Percentiles rank a stretch among this genome's conserved stretches.
Evolutionary conservation across 2,329 filamentous ascomycete species (phyloP).

Genomic region (Juglanconis juglandina): DNA sequence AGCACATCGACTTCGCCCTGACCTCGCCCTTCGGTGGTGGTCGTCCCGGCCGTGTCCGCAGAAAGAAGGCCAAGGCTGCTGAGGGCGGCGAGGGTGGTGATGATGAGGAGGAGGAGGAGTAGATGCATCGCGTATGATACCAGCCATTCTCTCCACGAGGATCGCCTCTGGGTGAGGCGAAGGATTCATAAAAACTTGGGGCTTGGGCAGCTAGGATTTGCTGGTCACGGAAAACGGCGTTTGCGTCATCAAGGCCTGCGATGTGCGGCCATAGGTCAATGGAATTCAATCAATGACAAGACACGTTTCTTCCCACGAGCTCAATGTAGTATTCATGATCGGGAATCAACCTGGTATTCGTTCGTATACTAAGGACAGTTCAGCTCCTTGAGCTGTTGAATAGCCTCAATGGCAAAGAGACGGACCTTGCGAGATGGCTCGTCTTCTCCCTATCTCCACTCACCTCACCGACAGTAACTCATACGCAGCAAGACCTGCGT

Average conservation of each 20-base stretch:
- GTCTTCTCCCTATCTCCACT: not conserved
- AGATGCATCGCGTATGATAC: constrained; percentile 35
- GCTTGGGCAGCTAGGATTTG: constrained; percentile 18
- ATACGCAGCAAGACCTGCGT: not conserved
- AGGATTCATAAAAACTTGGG: constrained; percentile 17
- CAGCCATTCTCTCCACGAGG: not conserved
- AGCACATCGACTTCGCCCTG: constrained; percentile 99
- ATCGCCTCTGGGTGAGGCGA: not conserved
- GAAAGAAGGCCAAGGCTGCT: constrained; percentile 99
- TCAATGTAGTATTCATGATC: not conserved
- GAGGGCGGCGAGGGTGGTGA: constrained; percentile 78
- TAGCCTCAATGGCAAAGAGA: not conserved
- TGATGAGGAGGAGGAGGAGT: constrained; percentile 82
- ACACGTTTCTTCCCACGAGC: constrained; percentile 17
- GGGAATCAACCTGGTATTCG: not conserved
- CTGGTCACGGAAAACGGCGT: constrained; percentile 19
- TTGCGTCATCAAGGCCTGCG: constrained; percentile 17
- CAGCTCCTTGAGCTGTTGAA: not conserved
- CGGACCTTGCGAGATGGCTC: not conserved
- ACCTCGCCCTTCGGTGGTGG: constrained; percentile 97
- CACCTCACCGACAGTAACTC: not conserved
- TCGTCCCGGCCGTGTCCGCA: constrained; percentile 93
- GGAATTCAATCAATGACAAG: constrained; percentile 20
- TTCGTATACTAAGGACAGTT: no score
- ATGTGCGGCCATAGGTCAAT: constrained; percentile 17